These are phyloP conservation scores for Ogataea paraovalis DNA, from an alignment of 805 yeast genomes.

Conservation along the genomic window DNA sequence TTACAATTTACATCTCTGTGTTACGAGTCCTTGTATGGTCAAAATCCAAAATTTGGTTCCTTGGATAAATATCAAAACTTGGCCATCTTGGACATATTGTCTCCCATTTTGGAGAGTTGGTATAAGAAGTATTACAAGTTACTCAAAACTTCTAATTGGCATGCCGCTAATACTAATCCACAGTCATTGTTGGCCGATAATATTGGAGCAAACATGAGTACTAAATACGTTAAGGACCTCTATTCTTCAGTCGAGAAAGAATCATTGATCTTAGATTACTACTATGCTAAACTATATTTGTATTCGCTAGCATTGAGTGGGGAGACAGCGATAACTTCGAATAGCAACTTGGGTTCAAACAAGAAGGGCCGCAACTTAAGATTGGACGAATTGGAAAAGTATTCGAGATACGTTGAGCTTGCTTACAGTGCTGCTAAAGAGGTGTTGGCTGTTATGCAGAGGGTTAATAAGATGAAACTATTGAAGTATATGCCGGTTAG, in stretches of 20 bases:
- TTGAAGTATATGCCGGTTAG: slow-evolving; percentile 84
- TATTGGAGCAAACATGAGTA: slow-evolving; percentile 26
- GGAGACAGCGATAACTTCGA: slow-evolving; percentile 34
- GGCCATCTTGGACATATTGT: slow-evolving; percentile 64
- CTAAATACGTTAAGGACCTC: slow-evolving; percentile 37
- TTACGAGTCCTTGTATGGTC: slow-evolving; percentile 76
- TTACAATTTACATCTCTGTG: slow-evolving; percentile 77
- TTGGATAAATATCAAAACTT: slow-evolving; percentile 61
- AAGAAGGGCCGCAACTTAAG: slow-evolving; percentile 37
- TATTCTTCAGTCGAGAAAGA: slow-evolving; percentile 55
- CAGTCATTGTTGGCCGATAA: slow-evolving; percentile 1
- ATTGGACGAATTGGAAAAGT: slow-evolving; percentile 64
- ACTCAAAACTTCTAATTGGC: slow-evolving; percentile 46
- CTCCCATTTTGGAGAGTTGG: slow-evolving; percentile 81
- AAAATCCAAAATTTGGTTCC: slow-evolving; percentile 49
- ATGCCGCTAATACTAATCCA: slow-evolving; percentile 13
- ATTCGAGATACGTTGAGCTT: slow-evolving; percentile 72
- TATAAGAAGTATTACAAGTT: slow-evolving; percentile 54
- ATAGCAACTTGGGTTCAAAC: slow-evolving; percentile 11
- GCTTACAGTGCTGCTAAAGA: slow-evolving; percentile 86
- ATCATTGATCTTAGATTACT: slow-evolving; percentile 73
- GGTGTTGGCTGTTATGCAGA: slow-evolving; percentile 62
- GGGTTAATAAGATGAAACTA: slow-evolving; percentile 62
- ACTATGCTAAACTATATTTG: slow-evolving; percentile 78
- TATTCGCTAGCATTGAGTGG: slow-evolving; percentile 76